phyloP scores from a whole-genome alignment of 1,139 yeast genomes.

The Diutina mesorugosa region DNA sequence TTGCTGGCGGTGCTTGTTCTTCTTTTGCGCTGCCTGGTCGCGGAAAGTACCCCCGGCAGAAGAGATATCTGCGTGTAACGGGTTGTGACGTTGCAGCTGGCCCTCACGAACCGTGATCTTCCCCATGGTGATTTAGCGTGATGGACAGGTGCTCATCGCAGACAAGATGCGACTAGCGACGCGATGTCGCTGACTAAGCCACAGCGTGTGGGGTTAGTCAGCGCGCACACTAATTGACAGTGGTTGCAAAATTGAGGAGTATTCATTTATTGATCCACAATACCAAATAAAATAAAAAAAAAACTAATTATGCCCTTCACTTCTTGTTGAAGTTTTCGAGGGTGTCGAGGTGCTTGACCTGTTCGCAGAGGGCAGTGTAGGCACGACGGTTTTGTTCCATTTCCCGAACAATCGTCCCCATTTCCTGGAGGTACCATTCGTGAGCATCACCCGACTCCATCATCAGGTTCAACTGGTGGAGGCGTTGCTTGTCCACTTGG shows the following conservation, averaged over 20 bases:
- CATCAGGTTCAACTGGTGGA: not conserved
- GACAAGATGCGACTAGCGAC: not conserved
- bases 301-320: not conserved
- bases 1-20: constrained; percentile 15
- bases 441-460: not conserved
- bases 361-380: not conserved
- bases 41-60: constrained; percentile 63
- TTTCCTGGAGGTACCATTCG: not conserved
- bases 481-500: not conserved
- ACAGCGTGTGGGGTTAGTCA: not conserved
- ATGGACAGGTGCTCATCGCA: not conserved
- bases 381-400: not conserved
- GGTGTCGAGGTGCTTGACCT: not conserved
- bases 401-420: not conserved
- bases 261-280: not conserved
- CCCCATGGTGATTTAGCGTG: constrained; percentile 34
- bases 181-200: not conserved
- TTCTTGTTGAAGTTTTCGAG: not conserved
- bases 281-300: not conserved
- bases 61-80: constrained; percentile 64
- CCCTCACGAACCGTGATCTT: constrained; percentile 39
- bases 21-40: constrained; percentile 27
- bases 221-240: not conserved
- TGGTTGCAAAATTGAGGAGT: no score
- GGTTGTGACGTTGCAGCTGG: constrained; percentile 56